Conservation (phyloP, 2,329 filamentous ascomycete species). For the Beauveria medogensis region DNA sequence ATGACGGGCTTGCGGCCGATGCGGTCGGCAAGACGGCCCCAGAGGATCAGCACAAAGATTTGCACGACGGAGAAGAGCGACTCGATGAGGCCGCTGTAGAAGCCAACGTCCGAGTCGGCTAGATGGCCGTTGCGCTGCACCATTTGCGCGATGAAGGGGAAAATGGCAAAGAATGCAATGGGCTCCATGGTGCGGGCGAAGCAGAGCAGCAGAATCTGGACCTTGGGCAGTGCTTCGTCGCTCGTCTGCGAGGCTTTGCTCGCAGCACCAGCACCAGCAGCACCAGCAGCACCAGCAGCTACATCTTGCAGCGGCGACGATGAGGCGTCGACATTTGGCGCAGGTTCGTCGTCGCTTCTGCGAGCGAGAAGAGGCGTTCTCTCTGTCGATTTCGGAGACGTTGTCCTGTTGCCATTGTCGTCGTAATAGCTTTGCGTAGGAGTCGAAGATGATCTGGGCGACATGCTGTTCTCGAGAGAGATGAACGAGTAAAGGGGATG, state of each 20-base stretch:
- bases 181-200: conserved; percentile 66
- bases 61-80: conserved; percentile 67
- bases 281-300: too few species aligned
- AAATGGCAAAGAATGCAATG: conserved; percentile 73
- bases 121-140: conserved; percentile 57
- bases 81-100: conserved; percentile 71
- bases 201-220: conserved; percentile 65
- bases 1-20: conserved; percentile 67
- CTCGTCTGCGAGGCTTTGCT: background rate
- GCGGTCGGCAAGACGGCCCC: conserved; percentile 56
- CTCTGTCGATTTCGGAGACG: background rate
- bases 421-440: background rate
- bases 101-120: conserved; percentile 58
- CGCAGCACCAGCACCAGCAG: too few species aligned
- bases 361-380: background rate
- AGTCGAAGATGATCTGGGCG: too few species aligned
- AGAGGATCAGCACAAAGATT: conserved; percentile 67
- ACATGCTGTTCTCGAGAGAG: background rate
- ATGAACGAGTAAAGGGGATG: background rate
- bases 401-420: background rate
- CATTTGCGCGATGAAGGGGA: conserved; percentile 76
- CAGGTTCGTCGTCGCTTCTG: background rate
- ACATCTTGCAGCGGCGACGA: background rate
- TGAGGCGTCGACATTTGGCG: background rate
- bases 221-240: conserved; percentile 42